phyloP scores from a whole-genome alignment of 2,329 filamentous ascomycete species.

The Phyllosticta capitalensis region DNA sequence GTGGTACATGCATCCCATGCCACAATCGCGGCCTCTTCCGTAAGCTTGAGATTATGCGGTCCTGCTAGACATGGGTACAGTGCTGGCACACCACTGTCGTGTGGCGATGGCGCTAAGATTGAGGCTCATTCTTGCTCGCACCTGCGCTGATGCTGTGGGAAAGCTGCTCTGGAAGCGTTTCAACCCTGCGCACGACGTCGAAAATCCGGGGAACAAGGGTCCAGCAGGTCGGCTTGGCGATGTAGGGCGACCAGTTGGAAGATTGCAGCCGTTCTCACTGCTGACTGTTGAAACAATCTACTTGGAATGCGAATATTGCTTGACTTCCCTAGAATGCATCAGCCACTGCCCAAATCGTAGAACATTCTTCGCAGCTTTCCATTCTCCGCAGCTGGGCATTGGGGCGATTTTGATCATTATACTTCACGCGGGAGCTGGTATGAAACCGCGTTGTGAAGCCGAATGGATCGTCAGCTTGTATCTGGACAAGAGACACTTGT shows the following conservation, averaged over 20 bases:
- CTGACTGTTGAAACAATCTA: not conserved
- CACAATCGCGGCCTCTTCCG: not conserved
- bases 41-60: not conserved
- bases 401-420: not conserved
- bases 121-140: not conserved
- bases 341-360: not conserved
- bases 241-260: not conserved
- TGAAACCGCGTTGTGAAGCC: too few relatives aligned
- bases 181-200: not conserved
- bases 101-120: not conserved
- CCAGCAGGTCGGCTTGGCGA: not conserved
- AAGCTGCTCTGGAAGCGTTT: not conserved
- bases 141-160: not conserved
- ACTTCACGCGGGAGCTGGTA: too few relatives aligned
- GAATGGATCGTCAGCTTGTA: too few relatives aligned
- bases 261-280: not conserved
- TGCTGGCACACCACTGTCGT: not conserved
- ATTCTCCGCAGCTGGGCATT: not conserved
- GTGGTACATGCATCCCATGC: not conserved
- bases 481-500: too few relatives aligned
- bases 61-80: not conserved
- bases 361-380: not conserved
- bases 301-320: not conserved
- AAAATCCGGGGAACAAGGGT: not conserved
- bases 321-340: not conserved